Conservation (phyloP, 306 rosid genomes). For the Ormosia emarginata region DNA sequence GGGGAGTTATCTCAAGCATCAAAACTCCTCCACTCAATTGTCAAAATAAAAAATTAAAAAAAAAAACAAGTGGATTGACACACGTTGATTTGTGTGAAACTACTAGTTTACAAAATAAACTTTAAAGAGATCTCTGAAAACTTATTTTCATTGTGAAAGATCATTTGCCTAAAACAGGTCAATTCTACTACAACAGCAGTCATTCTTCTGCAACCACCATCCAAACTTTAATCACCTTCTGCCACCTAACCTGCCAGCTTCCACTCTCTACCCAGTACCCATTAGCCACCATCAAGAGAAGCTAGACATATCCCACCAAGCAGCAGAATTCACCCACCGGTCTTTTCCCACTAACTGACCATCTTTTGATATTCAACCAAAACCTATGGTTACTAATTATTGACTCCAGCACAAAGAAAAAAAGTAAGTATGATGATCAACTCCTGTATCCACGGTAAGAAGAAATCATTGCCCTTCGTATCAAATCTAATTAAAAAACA, state of each 20-base stretch:
- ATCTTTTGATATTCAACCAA: neutral
- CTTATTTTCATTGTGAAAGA: neutral
- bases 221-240: neutral
- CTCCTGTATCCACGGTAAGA: neutral
- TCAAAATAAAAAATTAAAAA: neutral
- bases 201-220: neutral
- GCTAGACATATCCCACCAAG: neutral
- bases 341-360: neutral
- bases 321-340: neutral
- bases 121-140: neutral
- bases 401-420: neutral
- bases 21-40: neutral
- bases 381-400: neutral
- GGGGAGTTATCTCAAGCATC: neutral
- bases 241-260: neutral
- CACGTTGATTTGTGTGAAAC: neutral
- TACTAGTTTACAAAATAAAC: neutral
- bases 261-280: neutral
- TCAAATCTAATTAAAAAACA: neutral
- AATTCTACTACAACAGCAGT: neutral
- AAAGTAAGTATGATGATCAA: neutral
- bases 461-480: neutral
- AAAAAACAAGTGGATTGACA: neutral
- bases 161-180: neutral
- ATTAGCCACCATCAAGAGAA: neutral